Evolutionary conservation across 306 rosid species (phyloP).

Genomic region (Medicago arabica): DNA sequence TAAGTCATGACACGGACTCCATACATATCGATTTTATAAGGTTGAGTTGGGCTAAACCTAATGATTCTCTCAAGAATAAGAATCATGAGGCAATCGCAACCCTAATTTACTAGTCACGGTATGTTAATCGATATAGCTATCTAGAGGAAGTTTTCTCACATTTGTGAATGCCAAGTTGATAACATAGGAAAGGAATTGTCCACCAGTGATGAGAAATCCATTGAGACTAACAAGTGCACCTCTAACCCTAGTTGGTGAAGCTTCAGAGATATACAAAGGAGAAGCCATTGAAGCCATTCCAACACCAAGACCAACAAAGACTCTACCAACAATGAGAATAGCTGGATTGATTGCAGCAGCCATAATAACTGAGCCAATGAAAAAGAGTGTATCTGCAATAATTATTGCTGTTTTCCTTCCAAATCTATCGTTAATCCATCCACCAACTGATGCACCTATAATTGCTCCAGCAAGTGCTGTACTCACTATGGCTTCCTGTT

Average conservation of each 20-base stretch:
- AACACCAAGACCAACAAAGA: slow-evolving; percentile 69
- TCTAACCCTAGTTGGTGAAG: slow-evolving; percentile 68
- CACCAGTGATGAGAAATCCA: slow-evolving; percentile 72
- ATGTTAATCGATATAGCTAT: no score
- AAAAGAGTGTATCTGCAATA: slow-evolving; percentile 57
- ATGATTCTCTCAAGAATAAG: no score
- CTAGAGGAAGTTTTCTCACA: slow-evolving; percentile 31
- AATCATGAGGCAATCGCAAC: no score
- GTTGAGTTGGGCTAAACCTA: no score
- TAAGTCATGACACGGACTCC: no score
- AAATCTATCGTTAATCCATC: slow-evolving; percentile 62
- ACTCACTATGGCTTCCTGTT: slow-evolving; percentile 74
- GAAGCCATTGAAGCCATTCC: slow-evolving; percentile 81
- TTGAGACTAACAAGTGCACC: slow-evolving; percentile 77
- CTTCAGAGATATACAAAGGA: slow-evolving; percentile 73
- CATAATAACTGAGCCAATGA: slow-evolving; percentile 61
- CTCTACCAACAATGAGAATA: slow-evolving; percentile 55
- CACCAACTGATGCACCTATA: slow-evolving; percentile 69
- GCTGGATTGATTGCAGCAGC: slow-evolving; percentile 46
- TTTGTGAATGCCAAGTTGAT: slow-evolving; percentile 70
- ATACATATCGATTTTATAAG: no score
- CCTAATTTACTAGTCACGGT: no score
- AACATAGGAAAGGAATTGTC: slow-evolving; percentile 70
- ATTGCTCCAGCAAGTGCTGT: slow-evolving; percentile 72
- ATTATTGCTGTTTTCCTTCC: slow-evolving; percentile 58